Evolutionary conservation across 805 yeast genomes (phyloP), one percentile per base, ranked within the genome.

Genomic region (Cyberlindnera americana): DNA sequence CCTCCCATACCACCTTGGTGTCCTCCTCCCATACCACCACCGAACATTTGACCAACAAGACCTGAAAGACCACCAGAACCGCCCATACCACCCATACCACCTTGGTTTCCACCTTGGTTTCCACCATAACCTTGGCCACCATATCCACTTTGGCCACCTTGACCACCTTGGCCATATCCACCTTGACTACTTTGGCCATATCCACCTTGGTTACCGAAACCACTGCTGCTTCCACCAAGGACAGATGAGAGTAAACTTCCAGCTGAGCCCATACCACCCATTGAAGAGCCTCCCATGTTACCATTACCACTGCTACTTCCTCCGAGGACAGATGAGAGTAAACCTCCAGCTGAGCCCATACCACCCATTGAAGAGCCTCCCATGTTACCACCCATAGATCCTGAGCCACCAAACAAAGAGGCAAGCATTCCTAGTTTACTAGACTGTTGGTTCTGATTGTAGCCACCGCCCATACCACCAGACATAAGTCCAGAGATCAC

Each of bases 401-500:
- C 12, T 8, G 26, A 21, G 13, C 40, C 37, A 24, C 44, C 45
- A 22, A 41, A 41, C 28, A 41, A 31, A 3, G 37, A 32, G 4
- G 37, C n/a, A 3, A 41, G 28, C 35, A 41, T 34, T 7, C 45
- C 38, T 8, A 41, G 29, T 24, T 41, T 41, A 16, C 35, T 27
- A 14, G 41, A 22, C 19, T 41, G 45, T 27, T 37, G 41, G 27
- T 36, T 22, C 28, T 40, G 37, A 32, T 39, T 40, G 31, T 41
- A 35, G 4, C 49, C 38, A n/a, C 49, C 49, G 24, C 49, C 38
- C 35, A 39, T 27, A 10, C 44, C 44, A 40, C 57, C 52, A 19
- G 51, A 43, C 38, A 47, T 25, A 15, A 56, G 30, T 1, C 59
- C 57, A 15, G 37, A 44, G 16, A 56, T 29, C 12, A 56, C 37